Conservation (phyloP, 2,329 filamentous ascomycete genomes). For the Penicillium sp. region DNA sequence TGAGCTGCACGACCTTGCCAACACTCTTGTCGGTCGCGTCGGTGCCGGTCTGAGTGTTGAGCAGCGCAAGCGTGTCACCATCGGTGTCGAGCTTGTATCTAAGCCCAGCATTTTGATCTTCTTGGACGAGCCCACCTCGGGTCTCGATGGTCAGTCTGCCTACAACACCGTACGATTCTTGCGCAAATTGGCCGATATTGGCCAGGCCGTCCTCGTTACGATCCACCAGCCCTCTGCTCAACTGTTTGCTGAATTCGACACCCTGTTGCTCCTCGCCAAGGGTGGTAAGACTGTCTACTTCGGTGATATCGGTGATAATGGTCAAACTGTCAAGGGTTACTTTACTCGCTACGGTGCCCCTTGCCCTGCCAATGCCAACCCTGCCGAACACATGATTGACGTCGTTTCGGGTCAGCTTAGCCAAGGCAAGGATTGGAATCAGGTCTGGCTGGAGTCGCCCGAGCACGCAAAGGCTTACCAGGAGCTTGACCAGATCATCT, state of each 20-base stretch:
- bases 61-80: conserved; percentile 15
- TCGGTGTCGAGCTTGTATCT: conserved; percentile 13
- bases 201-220: conserved; percentile 13
- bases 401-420: conserved; percentile 14
- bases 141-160: conserved; percentile 13
- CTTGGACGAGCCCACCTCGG: conserved; percentile 14
- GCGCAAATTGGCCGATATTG: conserved; percentile 13
- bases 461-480: conserved; percentile 4
- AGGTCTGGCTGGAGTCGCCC: conserved; percentile 10
- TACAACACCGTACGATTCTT: conserved; percentile 13
- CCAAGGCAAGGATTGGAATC: conserved; percentile 12
- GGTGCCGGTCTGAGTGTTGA: conserved; percentile 14
- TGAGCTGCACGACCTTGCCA: conserved; percentile 9
- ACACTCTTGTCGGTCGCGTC: conserved; percentile 8
- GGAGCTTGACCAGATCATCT: conserved; percentile 9
- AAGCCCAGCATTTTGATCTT: conserved; percentile 15
- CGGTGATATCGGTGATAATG: conserved; percentile 14
- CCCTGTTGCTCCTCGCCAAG: conserved; percentile 9
- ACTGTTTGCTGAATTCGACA: conserved; percentile 14
- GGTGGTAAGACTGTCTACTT: conserved; percentile 16
- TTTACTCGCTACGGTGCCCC: conserved; percentile 10
- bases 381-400: conserved; percentile 15
- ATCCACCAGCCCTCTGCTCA: conserved; percentile 15
- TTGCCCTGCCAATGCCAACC: conserved; percentile 6
- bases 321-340: conserved; percentile 9